Percentiles rank a stretch among this genome's conserved stretches.
Conservation (phyloP, 139 green algal species). For the Coccomyxa sp. region DNA sequence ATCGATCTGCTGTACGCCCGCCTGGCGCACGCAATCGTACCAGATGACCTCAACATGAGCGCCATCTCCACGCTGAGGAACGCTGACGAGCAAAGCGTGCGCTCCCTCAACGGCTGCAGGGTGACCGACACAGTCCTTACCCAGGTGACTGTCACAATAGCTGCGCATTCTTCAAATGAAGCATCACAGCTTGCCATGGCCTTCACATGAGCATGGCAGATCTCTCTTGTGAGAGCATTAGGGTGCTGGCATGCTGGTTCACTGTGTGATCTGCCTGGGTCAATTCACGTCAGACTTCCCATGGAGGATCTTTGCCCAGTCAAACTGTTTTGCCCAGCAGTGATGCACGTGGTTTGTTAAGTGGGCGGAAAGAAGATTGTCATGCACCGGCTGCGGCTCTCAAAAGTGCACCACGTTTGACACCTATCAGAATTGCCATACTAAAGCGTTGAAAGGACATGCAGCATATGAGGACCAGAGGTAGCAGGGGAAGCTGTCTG, state of each 20-base stretch:
- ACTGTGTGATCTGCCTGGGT: too few species aligned
- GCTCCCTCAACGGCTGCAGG: slow-evolving; percentile 84
- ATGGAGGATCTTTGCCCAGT: too few species aligned
- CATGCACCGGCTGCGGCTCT: too few species aligned
- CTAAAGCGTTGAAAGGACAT: neutral
- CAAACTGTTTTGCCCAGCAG: too few species aligned
- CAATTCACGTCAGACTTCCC: too few species aligned
- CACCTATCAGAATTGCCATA: too few species aligned
- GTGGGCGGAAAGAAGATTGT: too few species aligned
- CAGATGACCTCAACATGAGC: slow-evolving; percentile 67
- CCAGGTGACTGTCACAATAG: slow-evolving; percentile 14
- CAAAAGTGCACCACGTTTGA: too few species aligned
- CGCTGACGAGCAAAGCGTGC: slow-evolving; percentile 82
- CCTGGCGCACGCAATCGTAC: slow-evolving; percentile 56
- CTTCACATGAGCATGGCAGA: neutral
- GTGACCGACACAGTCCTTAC: slow-evolving; percentile 86
- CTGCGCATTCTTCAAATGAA: too few species aligned
- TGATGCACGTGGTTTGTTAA: too few species aligned
- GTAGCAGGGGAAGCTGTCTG: too few species aligned
- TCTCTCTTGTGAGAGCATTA: slow-evolving; percentile 18
- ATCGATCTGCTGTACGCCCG: slow-evolving; percentile 93
- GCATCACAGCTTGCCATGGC: too few species aligned
- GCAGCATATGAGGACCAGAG: neutral
- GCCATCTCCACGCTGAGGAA: slow-evolving; percentile 72
- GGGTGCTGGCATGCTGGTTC: slow-evolving; percentile 13